Evolutionary conservation across 2,329 filamentous ascomycete species (phyloP).

Genomic region (Fusarium decemcellulare): DNA sequence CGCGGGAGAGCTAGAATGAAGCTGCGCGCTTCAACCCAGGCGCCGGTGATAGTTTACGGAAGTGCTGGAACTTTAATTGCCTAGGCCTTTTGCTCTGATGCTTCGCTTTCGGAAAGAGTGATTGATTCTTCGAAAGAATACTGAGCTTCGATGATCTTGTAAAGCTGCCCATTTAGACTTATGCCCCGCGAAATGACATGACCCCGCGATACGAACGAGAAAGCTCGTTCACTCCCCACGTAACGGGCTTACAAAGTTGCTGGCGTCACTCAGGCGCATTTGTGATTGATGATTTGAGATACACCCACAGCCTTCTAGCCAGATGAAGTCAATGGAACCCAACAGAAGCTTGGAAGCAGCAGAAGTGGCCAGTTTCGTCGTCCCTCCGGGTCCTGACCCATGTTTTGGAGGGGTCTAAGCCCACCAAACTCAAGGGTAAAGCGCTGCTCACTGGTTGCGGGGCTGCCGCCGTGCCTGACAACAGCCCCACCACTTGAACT

Average conservation of each 20-base stretch:
- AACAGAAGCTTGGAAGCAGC: constrained; percentile 25
- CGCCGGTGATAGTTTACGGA: background rate
- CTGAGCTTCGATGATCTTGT: too few species aligned
- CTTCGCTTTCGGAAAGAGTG: too few species aligned
- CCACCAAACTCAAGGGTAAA: constrained; percentile 13
- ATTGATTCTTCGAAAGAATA: too few species aligned
- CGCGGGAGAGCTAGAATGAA: background rate
- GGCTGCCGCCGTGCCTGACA: constrained; percentile 20
- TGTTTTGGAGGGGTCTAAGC: constrained; percentile 22
- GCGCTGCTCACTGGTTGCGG: constrained; percentile 18
- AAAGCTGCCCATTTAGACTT: background rate
- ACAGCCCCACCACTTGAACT: constrained; percentile 1
- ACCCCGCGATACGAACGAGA: background rate
- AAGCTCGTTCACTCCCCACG: background rate
- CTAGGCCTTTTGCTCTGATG: too few species aligned
- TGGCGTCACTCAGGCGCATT: background rate
- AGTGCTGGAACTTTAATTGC: too few species aligned
- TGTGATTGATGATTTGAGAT: too few species aligned
- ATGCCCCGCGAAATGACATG: background rate
- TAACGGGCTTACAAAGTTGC: constrained; percentile 5
- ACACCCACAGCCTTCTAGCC: constrained; percentile 19
- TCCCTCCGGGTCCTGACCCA: constrained; percentile 6
- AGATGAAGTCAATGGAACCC: constrained; percentile 20
- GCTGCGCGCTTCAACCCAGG: background rate
- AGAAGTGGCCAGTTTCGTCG: constrained; percentile 8